These are phyloP conservation scores for Trichosporon ovoides DNA, from an alignment of 1,284 basidiomycete species.

Conservation along the genomic window DNA sequence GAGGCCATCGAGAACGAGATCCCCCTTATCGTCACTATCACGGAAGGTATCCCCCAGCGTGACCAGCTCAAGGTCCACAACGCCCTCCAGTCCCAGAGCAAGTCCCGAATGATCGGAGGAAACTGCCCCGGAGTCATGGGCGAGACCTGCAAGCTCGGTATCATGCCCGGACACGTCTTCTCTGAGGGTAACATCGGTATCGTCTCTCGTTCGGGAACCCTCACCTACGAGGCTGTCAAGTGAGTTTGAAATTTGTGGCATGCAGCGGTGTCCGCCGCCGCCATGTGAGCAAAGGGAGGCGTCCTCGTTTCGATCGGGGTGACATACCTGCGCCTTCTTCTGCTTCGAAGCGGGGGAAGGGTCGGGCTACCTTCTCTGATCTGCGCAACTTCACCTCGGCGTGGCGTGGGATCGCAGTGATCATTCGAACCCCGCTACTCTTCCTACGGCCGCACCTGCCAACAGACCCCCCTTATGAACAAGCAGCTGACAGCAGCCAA, in stretches of 20 bases:
- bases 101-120: slow-evolving; percentile 81
- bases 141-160: slow-evolving; percentile 99
- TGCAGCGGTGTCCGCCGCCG: not conserved
- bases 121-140: slow-evolving; percentile 99
- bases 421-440: too few relatives aligned
- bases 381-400: too few relatives aligned
- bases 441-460: too few relatives aligned
- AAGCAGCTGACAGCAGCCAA: slow-evolving; percentile 54
- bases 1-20: slow-evolving; percentile 98
- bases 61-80: slow-evolving; percentile 94
- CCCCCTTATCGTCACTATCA: slow-evolving; percentile 91
- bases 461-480: too few relatives aligned
- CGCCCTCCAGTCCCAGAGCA: slow-evolving; percentile 88
- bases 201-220: slow-evolving; percentile 90
- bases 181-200: slow-evolving; percentile 91
- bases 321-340: too few relatives aligned
- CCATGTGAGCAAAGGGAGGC: not conserved
- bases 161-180: slow-evolving; percentile 98
- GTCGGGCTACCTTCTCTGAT: too few relatives aligned
- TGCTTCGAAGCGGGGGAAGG: too few relatives aligned
- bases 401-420: too few relatives aligned
- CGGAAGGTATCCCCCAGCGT: slow-evolving; percentile 92
- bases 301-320: not conserved
- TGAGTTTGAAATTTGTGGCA: slow-evolving; percentile 23
- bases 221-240: slow-evolving; percentile 51